Percentiles rank a stretch among this genome's conserved stretches.
phyloP scores from a whole-genome alignment of 257 asterid species.

The Mentha longifolia region DNA sequence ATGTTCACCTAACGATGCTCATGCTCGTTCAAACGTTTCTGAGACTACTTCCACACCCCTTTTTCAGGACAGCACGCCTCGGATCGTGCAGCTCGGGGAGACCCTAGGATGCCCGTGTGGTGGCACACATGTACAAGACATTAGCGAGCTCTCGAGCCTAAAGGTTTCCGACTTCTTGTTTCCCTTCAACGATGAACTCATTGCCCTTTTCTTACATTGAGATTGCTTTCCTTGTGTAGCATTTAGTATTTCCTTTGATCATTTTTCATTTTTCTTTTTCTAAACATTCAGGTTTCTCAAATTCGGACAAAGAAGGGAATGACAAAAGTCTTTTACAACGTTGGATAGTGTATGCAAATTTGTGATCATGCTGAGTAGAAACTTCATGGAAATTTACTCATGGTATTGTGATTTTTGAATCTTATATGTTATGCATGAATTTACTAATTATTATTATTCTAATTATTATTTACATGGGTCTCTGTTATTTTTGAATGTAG shows the following conservation, averaged over 20 bases:
- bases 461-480: too few species aligned
- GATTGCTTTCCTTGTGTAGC: background rate
- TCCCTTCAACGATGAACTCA: background rate
- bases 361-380: too few species aligned
- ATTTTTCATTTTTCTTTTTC: background rate
- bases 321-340: conserved; percentile 63
- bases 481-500: too few species aligned
- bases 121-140: conserved; percentile 77
- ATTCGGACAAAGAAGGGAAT: conserved; percentile 73
- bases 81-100: conserved; percentile 72
- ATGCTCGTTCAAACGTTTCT: background rate
- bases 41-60: conserved; percentile 3
- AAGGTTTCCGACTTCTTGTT: conserved; percentile 49
- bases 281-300: conserved; percentile 71
- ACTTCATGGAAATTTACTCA: too few species aligned
- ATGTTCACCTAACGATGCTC: background rate
- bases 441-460: too few species aligned
- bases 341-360: conserved; percentile 25
- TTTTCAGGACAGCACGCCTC: conserved; percentile 75
- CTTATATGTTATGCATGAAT: background rate
- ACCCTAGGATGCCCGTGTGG: conserved; percentile 87
- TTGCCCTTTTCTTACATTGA: background rate
- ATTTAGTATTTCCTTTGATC: background rate
- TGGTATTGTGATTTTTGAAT: background rate
- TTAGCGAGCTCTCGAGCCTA: conserved; percentile 61